Base-by-base conservation (phyloP, 1,284 basidiomycete genomes). In the Hemileia vastatrix region DNA sequence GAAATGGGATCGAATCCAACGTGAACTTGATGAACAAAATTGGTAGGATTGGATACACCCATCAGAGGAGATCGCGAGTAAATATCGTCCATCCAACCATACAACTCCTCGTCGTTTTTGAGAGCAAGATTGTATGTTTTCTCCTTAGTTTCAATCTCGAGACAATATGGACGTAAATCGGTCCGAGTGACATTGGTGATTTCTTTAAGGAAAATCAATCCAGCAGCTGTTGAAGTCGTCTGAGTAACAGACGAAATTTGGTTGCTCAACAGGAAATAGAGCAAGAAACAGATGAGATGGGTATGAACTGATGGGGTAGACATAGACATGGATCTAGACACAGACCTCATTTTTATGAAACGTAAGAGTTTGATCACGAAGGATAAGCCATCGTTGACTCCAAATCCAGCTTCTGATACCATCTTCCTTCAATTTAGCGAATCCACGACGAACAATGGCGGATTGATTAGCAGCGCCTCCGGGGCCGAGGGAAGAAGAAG, bases 1-100 rank as follows among this genome's bases (percentile, higher is more conserved):
- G 87, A 88, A 51, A 90, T 81, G 0, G 92, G 90, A 77, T 98
- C 94, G 71, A 95, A 97, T 4, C 93, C 93, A 65, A 98, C 94
- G 76, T 98, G 94, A 2, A 97, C 91, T 76, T 95, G 90, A 79
- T 97, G 94, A 0, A 95, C 90, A 74, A 97, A 97, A 78, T 98
- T 93, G 15, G 91, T 96, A 0, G 94, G 94, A 68, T 87, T 87
- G 72, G 87, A 87, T 21, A 94, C 89, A 43, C 92, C 91, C 85
- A 91, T 89, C 52, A 94, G 80, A 0, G 93, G 91, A 68, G 88
- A 90, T 57, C 92, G 83, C 5, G 84, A 85, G 77, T 97, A 96
- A 65, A 98, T 87, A 72, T 95, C 93, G 73, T 98, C 93, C 78
- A 81, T 91, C 93, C 93, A 97, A 27, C 85, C 85, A 73, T 98